A percentile compares a stretch with the other conserved stretches of the same genome.
Conservation (phyloP, 108 stramenopile genomes). For the Hondaea fermentalgiana region DNA sequence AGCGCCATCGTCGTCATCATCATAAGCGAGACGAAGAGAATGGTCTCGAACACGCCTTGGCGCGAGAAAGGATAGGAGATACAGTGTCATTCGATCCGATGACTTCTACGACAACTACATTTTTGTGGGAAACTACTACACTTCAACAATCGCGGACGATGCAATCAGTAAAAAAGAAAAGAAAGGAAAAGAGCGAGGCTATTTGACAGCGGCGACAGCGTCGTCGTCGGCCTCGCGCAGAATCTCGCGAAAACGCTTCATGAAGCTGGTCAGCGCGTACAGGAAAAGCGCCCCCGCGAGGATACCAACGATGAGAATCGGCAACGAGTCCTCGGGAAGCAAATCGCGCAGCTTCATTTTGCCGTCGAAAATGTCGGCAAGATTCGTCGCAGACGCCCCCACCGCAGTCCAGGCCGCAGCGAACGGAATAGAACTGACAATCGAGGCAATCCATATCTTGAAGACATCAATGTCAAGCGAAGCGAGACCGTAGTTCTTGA, state of each 20-base stretch:
- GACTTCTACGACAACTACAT: too few relatives aligned
- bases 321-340: not conserved
- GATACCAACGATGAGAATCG: not conserved
- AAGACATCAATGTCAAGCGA: not conserved
- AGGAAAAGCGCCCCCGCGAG: not conserved
- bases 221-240: not conserved
- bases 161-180: not conserved
- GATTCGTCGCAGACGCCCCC: not conserved
- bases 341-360: not conserved
- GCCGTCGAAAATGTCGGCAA: conserved; percentile 5
- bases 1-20: too few relatives aligned
- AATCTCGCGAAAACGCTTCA: not conserved
- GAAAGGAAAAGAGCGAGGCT: not conserved
- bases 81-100: too few relatives aligned
- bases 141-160: not conserved
- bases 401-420: not conserved
- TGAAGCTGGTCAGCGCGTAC: not conserved
- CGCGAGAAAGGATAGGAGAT: too few relatives aligned
- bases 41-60: too few relatives aligned
- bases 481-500: not conserved
- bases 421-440: not conserved
- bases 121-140: too few relatives aligned
- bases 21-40: too few relatives aligned
- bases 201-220: not conserved
- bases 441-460: not conserved